Evolutionary conservation across 495 filamentous ascomycete genomes (phyloP).

Genomic region (Trichoderma virens): DNA sequence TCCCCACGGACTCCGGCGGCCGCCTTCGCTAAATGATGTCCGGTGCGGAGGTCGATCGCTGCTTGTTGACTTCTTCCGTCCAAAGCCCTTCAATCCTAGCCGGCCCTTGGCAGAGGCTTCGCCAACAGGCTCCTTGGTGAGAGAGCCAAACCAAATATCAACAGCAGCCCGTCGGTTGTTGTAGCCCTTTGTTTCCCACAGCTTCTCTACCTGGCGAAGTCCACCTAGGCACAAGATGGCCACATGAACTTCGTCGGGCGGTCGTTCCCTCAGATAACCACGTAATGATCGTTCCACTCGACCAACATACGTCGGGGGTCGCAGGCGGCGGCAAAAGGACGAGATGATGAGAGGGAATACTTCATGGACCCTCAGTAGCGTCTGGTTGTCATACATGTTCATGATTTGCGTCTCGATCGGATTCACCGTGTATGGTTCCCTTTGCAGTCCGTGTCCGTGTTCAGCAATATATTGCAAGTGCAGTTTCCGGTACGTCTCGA

Average conservation of each 20-base stretch:
- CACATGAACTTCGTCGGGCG: conserved; percentile 47
- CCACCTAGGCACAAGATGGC: conserved; percentile 47
- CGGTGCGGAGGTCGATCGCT: conserved; percentile 14
- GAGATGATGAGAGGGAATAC: conserved; percentile 47
- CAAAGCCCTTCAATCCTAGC: conserved; percentile 37
- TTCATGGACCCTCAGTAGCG: conserved; percentile 46
- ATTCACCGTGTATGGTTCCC: conserved; percentile 37
- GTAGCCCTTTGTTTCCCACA: conserved; percentile 54
- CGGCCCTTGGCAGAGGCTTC: conserved; percentile 37
- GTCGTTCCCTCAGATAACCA: conserved; percentile 47
- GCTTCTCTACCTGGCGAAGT: conserved; percentile 44
- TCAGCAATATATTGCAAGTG: conserved; percentile 43
- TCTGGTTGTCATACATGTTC: conserved; percentile 49
- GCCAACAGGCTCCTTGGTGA: conserved; percentile 31
- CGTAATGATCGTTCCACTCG: conserved; percentile 48
- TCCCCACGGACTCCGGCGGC: background rate
- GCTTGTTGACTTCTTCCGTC: conserved; percentile 39
- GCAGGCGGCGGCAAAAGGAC: conserved; percentile 47
- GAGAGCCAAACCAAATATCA: conserved; percentile 44
- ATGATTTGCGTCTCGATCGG: conserved; percentile 48
- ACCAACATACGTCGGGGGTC: conserved; percentile 49
- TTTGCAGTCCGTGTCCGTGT: conserved; percentile 31
- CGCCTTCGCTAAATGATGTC: conserved; percentile 6
- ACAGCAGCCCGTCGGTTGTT: conserved; percentile 44
- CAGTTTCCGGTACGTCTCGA: conserved; percentile 48